A percentile compares a stretch with the other conserved stretches of the same genome.
Evolutionary conservation across 352 stramenopile species (phyloP).

Genomic region (Phytophthora tentaculata): DNA sequence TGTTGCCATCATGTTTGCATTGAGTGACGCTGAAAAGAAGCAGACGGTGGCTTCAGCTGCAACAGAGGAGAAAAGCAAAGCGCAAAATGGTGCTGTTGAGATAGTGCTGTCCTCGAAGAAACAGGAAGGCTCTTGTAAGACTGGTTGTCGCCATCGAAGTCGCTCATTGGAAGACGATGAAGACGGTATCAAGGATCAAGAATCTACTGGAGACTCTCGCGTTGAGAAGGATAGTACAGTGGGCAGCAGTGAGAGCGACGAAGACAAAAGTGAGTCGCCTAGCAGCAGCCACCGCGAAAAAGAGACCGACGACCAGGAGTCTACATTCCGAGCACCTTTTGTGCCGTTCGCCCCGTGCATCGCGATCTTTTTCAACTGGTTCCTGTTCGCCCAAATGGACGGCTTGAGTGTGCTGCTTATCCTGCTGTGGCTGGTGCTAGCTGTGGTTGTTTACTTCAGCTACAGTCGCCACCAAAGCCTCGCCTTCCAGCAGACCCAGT

Average conservation of each 20-base stretch:
- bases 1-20: constrained; percentile 55
- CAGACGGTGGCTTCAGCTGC: constrained; percentile 4
- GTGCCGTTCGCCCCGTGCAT: constrained; percentile 82
- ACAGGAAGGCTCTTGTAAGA: constrained; percentile 12
- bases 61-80: constrained; percentile 17
- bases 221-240: constrained; percentile 19
- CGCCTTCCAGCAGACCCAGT: constrained; percentile 68
- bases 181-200: constrained; percentile 8
- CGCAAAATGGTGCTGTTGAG: constrained; percentile 17
- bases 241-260: constrained; percentile 25
- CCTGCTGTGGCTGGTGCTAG: constrained; percentile 69
- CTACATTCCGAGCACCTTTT: constrained; percentile 68
- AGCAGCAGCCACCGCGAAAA: constrained; percentile 33
- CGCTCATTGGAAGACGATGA: constrained; percentile 28
- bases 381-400: constrained; percentile 86
- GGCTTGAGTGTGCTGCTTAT: constrained; percentile 67
- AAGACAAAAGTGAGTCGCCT: constrained; percentile 23
- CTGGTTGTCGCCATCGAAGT: constrained; percentile 19
- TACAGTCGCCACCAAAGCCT: constrained; percentile 82
- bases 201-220: constrained; percentile 4
- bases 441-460: constrained; percentile 65
- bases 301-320: constrained; percentile 38
- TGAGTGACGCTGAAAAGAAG: constrained; percentile 55
- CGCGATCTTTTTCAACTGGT: constrained; percentile 91
- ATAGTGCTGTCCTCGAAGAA: constrained; percentile 35